Evolutionary conservation across 1,284 basidiomycete species (phyloP), one percentile per base, ranked within the genome.

Genomic region (Vanrija humicola): DNA sequence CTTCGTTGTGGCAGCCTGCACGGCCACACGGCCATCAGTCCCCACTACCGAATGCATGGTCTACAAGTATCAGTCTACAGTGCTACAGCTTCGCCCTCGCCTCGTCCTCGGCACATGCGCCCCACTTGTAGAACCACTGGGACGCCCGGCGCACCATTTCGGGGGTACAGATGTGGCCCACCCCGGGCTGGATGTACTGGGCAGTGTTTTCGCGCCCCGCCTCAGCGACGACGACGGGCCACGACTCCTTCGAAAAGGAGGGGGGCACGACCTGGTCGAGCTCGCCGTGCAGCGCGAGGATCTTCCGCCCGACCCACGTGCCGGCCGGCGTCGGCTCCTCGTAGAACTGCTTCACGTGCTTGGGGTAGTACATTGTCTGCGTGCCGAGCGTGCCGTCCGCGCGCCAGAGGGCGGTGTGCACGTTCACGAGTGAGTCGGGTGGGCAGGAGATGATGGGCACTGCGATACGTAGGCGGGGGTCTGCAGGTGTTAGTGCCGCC

Each of bases 231-330:
- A 45, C 39, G 6, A 9, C 38, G 21, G 25, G 6, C 48, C 63
- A 25, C 18, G 43, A 34, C 15, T 50, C 48, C 29, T 47, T 55
- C 19, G 62, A 45, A 23, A 77, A 57, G 15, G 40, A 3, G 16
- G 64, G 50, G 38, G 77, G 68, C 42, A 78, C 67, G 38, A 74
- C 56, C 28, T 52, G 59, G 57, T 81, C 79, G 3, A 68, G 67
- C 38, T 50, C 63, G 0, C 79, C 88, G 3, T 84, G 84, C 3
- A 90, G 72, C 0, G 86, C 82, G 6, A 89, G 77, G 14, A 90
- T 81, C 66, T 82, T 84, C 76, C 88, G 89, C 1, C 82, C 83
- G 3, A 79, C 58, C 71, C 87, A 90, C 25, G 38, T 46, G 28
- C 19, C 47, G 5, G 38, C 19, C 18, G 38, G 38, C 9, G 43